Percentiles rank a stretch among this genome's conserved stretches.
Conservation (phyloP, 148 eudicot species). For the Rhododendron griersonianum region DNA sequence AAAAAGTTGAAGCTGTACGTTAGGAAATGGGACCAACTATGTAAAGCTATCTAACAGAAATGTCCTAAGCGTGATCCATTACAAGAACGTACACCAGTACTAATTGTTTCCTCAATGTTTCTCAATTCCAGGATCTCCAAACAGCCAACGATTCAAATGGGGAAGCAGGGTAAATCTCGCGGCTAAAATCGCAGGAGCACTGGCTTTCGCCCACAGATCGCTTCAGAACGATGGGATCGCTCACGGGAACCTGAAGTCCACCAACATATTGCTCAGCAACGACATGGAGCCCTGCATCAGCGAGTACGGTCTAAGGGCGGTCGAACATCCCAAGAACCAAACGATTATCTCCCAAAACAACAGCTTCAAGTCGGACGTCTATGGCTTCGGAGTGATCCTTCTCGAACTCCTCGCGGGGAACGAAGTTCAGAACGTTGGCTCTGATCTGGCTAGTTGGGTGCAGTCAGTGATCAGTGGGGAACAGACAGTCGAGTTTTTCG, state of each 20-base stretch:
- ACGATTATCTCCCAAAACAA: constrained; percentile 2
- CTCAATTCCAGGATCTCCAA: constrained; percentile 26
- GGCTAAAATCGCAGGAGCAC: constrained; percentile 23
- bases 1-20: no score
- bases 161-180: constrained; percentile 34
- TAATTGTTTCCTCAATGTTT: not conserved
- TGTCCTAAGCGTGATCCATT: not conserved
- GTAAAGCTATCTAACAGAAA: not conserved
- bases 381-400: constrained; percentile 34
- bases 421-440: constrained; percentile 26
- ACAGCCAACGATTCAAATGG: constrained; percentile 26
- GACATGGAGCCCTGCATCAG: constrained; percentile 33
- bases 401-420: constrained; percentile 43
- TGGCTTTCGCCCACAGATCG: constrained; percentile 30
- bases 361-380: constrained; percentile 23
- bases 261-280: constrained; percentile 31
- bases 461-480: constrained; percentile 32
- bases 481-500: constrained; percentile 44
- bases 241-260: constrained; percentile 47
- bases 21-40: no score
- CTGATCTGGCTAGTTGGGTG: constrained; percentile 40
- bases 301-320: constrained; percentile 40
- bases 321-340: constrained; percentile 12
- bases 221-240: constrained; percentile 26
- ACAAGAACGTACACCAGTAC: not conserved